Evolutionary conservation across 2,329 filamentous ascomycete species (phyloP).

Genomic region (Shiraia bambusicola): DNA sequence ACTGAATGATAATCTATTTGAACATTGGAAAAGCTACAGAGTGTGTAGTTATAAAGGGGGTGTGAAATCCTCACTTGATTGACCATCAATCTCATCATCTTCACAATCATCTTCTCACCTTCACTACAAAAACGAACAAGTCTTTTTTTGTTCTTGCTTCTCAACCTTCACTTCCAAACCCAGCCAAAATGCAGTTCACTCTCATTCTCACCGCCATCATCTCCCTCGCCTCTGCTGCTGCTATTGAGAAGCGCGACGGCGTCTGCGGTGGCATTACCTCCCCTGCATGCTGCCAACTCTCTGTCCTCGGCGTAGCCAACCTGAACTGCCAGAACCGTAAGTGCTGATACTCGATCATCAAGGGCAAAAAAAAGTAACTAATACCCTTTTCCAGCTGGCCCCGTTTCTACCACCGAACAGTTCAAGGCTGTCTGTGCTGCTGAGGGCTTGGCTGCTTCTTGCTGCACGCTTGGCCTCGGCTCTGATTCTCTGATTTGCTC

Average conservation of each 20-base stretch:
- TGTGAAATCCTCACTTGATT: too few relatives aligned
- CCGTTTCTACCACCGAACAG: slow-evolving; percentile 9
- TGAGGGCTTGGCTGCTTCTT: slow-evolving; percentile 17
- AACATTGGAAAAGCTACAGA: too few relatives aligned
- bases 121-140: too few relatives aligned
- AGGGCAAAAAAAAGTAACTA: not conserved
- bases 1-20: too few relatives aligned
- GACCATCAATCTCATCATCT: not conserved
- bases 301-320: slow-evolving; percentile 16
- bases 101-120: not conserved
- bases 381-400: slow-evolving; percentile 7
- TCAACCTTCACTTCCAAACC: not conserved
- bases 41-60: too few relatives aligned
- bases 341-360: not conserved
- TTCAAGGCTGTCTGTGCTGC: slow-evolving; percentile 17
- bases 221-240: slow-evolving; percentile 13
- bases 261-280: slow-evolving; percentile 17
- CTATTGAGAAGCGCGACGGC: slow-evolving; percentile 9
- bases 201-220: slow-evolving; percentile 13
- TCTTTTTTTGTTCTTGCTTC: not conserved
- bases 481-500: slow-evolving; percentile 19
- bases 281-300: slow-evolving; percentile 22
- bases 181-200: slow-evolving; percentile 13
- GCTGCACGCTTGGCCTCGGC: slow-evolving; percentile 18
- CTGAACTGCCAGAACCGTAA: slow-evolving; percentile 22